Percentiles rank a stretch among this genome's conserved stretches.
These are phyloP conservation scores for Arthroderma sp. DNA, from an alignment of 2,329 filamentous ascomycete species.

Conservation along the genomic window DNA sequence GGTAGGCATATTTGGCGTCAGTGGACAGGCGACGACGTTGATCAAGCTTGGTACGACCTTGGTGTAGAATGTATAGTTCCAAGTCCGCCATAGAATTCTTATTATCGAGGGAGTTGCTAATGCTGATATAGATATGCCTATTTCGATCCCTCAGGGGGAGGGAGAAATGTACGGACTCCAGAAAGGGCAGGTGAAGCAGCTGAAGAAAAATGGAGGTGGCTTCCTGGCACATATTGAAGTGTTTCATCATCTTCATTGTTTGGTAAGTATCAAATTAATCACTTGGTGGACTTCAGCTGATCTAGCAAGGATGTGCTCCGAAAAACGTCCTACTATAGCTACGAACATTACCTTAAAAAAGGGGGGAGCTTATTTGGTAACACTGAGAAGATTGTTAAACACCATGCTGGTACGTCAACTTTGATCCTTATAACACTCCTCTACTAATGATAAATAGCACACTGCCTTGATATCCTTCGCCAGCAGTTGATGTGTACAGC, in stretches of 20 bases:
- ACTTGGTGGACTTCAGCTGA: slow-evolving; percentile 38
- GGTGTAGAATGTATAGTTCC: slow-evolving; percentile 44
- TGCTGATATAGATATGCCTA: slow-evolving; percentile 31
- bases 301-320: slow-evolving; percentile 16
- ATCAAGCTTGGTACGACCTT: slow-evolving; percentile 45
- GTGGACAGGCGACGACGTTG: slow-evolving; percentile 40
- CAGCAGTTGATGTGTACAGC: slow-evolving; percentile 13
- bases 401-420: slow-evolving; percentile 29
- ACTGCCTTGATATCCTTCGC: slow-evolving; percentile 15
- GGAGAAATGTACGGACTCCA: slow-evolving; percentile 42
- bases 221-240: slow-evolving; percentile 13
- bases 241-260: slow-evolving; percentile 19
- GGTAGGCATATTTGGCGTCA: slow-evolving; percentile 44
- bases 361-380: slow-evolving; percentile 46
- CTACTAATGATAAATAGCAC: slow-evolving; percentile 14
- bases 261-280: slow-evolving; percentile 14
- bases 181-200: slow-evolving; percentile 44
- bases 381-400: slow-evolving; percentile 42
- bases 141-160: slow-evolving; percentile 40
- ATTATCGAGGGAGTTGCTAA: slow-evolving; percentile 5
- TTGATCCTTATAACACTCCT: neutral
- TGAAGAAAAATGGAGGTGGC: slow-evolving; percentile 38
- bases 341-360: slow-evolving; percentile 17
- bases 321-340: slow-evolving; percentile 20
- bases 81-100: neutral